These are phyloP conservation scores for Solanum sparsipilum DNA, from an alignment of 257 asterid genomes.

Conservation along the genomic window DNA sequence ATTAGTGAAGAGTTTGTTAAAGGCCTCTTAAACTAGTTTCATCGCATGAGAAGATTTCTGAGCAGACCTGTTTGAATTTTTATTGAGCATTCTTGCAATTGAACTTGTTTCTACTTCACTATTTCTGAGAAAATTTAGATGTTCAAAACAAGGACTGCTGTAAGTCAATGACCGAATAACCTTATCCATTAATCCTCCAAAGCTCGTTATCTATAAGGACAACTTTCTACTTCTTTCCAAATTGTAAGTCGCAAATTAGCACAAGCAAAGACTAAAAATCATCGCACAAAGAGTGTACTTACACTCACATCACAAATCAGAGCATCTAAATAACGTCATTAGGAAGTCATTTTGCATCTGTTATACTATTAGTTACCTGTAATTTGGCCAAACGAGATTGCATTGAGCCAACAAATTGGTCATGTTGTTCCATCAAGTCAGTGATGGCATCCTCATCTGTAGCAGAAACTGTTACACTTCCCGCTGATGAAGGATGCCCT, in stretches of 20 bases:
- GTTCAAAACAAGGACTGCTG: neutral
- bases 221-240: neutral
- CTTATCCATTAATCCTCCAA: neutral
- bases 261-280: neutral
- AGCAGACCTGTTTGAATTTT: neutral
- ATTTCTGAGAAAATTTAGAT: neutral
- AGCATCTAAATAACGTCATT: neutral
- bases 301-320: neutral
- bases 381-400: slow-evolving; percentile 78
- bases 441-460: slow-evolving; percentile 75
- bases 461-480: slow-evolving; percentile 49
- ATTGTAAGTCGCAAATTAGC: neutral
- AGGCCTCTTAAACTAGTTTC: neutral
- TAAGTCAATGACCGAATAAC: neutral
- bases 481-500: slow-evolving; percentile 35
- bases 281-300: neutral
- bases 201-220: neutral
- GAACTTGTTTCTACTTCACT: neutral
- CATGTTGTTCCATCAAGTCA: slow-evolving; percentile 70
- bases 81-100: neutral
- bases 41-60: neutral
- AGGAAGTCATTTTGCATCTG: neutral
- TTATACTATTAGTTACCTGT: slow-evolving; percentile 41
- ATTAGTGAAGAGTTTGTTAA: neutral
- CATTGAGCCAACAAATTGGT: slow-evolving; percentile 77